Evolutionary conservation across 2,329 filamentous ascomycete genomes (phyloP), one percentile per base, ranked within the genome.

Genomic region (Colletotrichum filicis): DNA sequence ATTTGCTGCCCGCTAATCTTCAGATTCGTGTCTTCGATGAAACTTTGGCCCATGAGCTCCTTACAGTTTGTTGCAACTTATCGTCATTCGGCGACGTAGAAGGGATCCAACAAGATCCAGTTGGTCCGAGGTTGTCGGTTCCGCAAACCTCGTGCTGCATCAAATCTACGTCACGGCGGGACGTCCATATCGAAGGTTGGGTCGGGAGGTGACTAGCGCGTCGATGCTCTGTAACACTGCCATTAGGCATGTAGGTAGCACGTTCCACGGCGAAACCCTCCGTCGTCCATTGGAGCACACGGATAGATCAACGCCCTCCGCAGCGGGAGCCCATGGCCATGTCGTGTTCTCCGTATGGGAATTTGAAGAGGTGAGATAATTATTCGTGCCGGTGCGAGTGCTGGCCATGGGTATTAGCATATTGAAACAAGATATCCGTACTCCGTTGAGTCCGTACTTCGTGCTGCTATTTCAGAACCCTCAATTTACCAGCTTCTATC

Each of bases 131-230:
- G 55, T 65, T n/a, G 66, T 42, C 42, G 53, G 59, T 59, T 53
- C 58, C 59, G 69, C 53, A 64, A 63, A 65, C 58, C 65, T 59
- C 58, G 65, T 65, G 69, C 69, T 16, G 65, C 69, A 59, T 64
- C 69, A 30, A 55, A 53, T 59, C 53, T 68, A 72, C 65, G 69
- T 72, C 65, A 68, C 58, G 60, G 56, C 66, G 28, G 60, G 49
- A 73, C 42, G n/a, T n/a, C n/a, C n/a, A n/a, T n/a, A 64, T 57
- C 32, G 71, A 61, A 24, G n/a, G 66, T 60, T 26, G 35, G 55
- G 26, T 65, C n/a, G 66, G 70, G 32, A 61, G 55, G 70, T 65
- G 22, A 56, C 66, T 70, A 49, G 42, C 19, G 66, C 56, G 35
- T 65, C 35, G 35, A 42, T 30, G 61, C 60, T 71, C 35, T 73